Evolutionary conservation across 2,329 filamentous ascomycete species (phyloP).

Genomic region (Fonsecaea erecta): DNA sequence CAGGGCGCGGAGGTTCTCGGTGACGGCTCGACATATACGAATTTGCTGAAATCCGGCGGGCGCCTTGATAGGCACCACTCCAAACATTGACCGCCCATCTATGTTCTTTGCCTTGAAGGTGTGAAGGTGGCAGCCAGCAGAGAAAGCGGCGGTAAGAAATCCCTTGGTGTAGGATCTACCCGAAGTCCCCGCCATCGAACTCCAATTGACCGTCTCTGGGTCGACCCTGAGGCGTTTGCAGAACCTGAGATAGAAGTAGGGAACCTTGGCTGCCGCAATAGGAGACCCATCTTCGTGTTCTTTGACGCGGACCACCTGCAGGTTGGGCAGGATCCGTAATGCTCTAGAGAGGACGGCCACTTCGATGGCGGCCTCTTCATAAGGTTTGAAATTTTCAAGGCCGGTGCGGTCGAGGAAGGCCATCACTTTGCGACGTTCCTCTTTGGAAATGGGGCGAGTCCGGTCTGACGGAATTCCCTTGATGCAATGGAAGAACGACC

Average conservation of each 20-base stretch:
- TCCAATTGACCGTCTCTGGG: slow-evolving; percentile 19
- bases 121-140: slow-evolving; percentile 24
- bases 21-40: slow-evolving; percentile 23
- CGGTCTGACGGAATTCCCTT: slow-evolving; percentile 15
- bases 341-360: slow-evolving; percentile 27
- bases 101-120: slow-evolving; percentile 24
- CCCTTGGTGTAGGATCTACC: slow-evolving; percentile 30
- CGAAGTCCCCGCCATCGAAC: slow-evolving; percentile 12
- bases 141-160: slow-evolving; percentile 29
- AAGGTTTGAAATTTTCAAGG: slow-evolving; percentile 26
- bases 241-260: slow-evolving; percentile 28
- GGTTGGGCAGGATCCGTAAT: slow-evolving; percentile 25
- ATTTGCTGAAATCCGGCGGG: slow-evolving; percentile 24
- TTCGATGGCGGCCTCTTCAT: slow-evolving; percentile 31
- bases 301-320: slow-evolving; percentile 24
- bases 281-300: slow-evolving; percentile 23
- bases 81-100: slow-evolving; percentile 26
- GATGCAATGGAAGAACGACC: slow-evolving; percentile 23
- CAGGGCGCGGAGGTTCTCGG: slow-evolving; percentile 22
- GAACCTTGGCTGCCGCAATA: slow-evolving; percentile 11
- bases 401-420: slow-evolving; percentile 17
- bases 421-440: slow-evolving; percentile 15
- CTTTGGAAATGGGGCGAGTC: slow-evolving; percentile 1
- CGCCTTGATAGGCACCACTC: slow-evolving; percentile 22
- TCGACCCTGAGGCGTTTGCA: slow-evolving; percentile 22